These are phyloP conservation scores for Aspergillus niger DNA, from an alignment of 2,329 filamentous ascomycete genomes.

Conservation along the genomic window DNA sequence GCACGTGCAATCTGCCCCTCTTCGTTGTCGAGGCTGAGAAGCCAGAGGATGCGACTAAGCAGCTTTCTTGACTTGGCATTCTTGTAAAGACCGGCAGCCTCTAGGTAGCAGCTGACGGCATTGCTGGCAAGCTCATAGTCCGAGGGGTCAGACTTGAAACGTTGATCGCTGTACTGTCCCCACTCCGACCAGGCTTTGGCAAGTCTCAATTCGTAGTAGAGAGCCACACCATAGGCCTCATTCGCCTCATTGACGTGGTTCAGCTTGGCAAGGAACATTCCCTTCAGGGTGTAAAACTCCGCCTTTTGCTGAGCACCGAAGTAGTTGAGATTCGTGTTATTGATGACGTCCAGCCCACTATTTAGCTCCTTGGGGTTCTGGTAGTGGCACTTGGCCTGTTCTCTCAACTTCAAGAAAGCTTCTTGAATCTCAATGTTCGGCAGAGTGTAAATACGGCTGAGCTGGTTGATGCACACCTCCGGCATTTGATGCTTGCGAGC, in stretches of 20 bases:
- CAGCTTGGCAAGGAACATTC: slow-evolving; percentile 97
- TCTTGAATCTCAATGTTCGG: slow-evolving; percentile 99
- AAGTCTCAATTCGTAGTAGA: slow-evolving; percentile 93
- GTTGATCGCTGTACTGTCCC: slow-evolving; percentile 96
- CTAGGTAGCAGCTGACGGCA: slow-evolving; percentile 92
- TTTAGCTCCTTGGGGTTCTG: slow-evolving; percentile 91
- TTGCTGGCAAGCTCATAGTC: slow-evolving; percentile 84
- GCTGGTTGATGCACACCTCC: slow-evolving; percentile 94
- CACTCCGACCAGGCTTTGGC: slow-evolving; percentile 99
- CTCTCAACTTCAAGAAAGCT: slow-evolving; percentile 95
- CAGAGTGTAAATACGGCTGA: slow-evolving; percentile 96
- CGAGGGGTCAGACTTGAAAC: slow-evolving; percentile 86
- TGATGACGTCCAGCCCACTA: slow-evolving; percentile 94
- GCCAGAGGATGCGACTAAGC: slow-evolving; percentile 89
- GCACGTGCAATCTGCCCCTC: slow-evolving; percentile 80
- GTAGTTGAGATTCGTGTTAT: slow-evolving; percentile 99
- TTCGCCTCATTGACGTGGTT: slow-evolving; percentile 89
- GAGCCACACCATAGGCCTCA: slow-evolving; percentile 87
- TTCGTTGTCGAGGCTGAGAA: slow-evolving; percentile 88
- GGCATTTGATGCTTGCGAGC: slow-evolving; percentile 95
- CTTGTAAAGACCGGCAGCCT: slow-evolving; percentile 95
- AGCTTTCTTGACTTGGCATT: slow-evolving; percentile 94
- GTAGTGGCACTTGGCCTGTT: slow-evolving; percentile 98
- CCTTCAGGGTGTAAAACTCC: slow-evolving; percentile 98
- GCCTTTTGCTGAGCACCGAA: slow-evolving; percentile 96